Conservation (phyloP, 2,329 filamentous ascomycete genomes). For the Ceratocystis cubensis region DNA sequence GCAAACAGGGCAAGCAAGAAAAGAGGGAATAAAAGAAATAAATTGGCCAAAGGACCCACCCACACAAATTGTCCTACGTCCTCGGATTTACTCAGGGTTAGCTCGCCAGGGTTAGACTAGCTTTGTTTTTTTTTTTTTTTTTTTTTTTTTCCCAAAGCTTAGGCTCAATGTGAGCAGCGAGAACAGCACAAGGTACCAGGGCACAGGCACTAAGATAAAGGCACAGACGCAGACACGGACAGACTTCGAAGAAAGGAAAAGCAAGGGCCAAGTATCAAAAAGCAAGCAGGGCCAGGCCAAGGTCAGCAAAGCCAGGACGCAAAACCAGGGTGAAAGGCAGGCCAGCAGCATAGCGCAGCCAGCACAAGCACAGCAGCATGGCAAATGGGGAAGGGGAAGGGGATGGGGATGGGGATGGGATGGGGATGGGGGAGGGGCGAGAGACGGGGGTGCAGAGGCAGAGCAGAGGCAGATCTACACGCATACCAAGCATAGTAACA, state of each 20-base stretch:
- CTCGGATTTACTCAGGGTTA: too few species aligned
- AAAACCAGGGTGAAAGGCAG: neutral
- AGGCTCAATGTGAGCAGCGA: neutral
- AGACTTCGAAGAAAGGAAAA: neutral
- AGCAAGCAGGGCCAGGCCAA: neutral
- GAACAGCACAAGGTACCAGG: neutral
- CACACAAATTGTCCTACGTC: too few species aligned
- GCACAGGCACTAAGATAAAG: neutral
- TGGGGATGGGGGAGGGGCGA: neutral
- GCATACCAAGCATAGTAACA: too few species aligned
- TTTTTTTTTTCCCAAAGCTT: neutral
- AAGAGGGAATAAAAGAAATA: neutral
- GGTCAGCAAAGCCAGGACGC: neutral
- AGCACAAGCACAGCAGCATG: too few species aligned
- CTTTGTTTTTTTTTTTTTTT: neutral
- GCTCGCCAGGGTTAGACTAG: neutral
- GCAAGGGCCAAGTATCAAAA: neutral
- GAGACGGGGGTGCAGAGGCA: too few species aligned
- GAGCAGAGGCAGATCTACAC: too few species aligned
- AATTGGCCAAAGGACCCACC: neutral
- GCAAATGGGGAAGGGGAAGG: neutral
- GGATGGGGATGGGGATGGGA: neutral
- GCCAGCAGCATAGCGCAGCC: too few species aligned
- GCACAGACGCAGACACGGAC: neutral
- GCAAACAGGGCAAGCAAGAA: neutral